A percentile compares a stretch with the other conserved stretches of the same genome.
phyloP scores from a whole-genome alignment of 441 rosid species.

The Melastoma candidum region DNA sequence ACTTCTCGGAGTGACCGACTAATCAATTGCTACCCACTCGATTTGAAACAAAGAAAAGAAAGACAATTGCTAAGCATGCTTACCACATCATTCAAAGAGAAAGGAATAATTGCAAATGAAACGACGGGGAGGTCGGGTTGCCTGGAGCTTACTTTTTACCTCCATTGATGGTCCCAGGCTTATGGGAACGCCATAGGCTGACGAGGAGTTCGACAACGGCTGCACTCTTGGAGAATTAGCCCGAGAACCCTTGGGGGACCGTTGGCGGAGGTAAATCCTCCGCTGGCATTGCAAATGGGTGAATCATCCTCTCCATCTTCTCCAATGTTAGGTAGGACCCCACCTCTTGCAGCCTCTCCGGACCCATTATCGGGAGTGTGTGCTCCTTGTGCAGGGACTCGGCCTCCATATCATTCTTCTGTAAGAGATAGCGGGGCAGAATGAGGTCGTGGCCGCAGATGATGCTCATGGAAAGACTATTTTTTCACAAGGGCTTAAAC shows the following conservation, averaged over 20 bases:
- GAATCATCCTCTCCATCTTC: constrained; percentile 89
- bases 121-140: too few relatives aligned
- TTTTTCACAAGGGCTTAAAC: too few relatives aligned
- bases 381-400: constrained; percentile 88
- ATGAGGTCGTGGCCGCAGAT: too few relatives aligned
- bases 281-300: constrained; percentile 96
- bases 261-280: constrained; percentile 98
- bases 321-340: constrained; percentile 84
- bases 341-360: constrained; percentile 97
- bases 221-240: constrained; percentile 93
- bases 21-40: too few relatives aligned
- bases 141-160: constrained; percentile 22
- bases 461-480: too few relatives aligned
- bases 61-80: too few relatives aligned
- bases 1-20: too few relatives aligned
- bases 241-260: constrained; percentile 94
- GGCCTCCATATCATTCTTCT: constrained; percentile 74
- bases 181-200: constrained; percentile 92
- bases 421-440: constrained; percentile 8
- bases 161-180: constrained; percentile 42
- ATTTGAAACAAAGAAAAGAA: too few relatives aligned
- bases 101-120: too few relatives aligned
- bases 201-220: constrained; percentile 94
- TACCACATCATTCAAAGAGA: too few relatives aligned
- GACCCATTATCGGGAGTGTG: constrained; percentile 97